phyloP scores from a whole-genome alignment of 768 basidiomycete species.

The Daedaleopsis sinensis region DNA sequence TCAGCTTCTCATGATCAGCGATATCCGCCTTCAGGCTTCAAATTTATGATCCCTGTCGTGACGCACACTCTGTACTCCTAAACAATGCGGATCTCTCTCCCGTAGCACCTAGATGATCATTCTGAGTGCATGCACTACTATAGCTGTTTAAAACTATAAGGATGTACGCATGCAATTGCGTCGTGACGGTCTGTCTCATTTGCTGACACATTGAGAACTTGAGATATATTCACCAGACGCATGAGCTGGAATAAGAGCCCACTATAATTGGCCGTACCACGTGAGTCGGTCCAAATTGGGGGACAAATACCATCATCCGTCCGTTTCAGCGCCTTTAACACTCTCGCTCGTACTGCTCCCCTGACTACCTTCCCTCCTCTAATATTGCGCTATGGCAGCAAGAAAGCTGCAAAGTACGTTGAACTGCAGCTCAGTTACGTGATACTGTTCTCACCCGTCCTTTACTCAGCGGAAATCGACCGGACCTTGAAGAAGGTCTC shows the following conservation, averaged over 20 bases:
- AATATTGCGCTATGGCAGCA: constrained; percentile 71
- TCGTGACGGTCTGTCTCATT: no score
- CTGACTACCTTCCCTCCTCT: constrained; percentile 19
- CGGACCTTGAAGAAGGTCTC: constrained; percentile 96
- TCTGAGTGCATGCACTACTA: no score
- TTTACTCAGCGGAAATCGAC: constrained; percentile 91
- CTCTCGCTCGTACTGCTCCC: constrained; percentile 19
- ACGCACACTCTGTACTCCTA: no score
- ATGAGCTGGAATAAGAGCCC: not conserved
- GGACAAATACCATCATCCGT: constrained; percentile 20
- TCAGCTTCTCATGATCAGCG: no score
- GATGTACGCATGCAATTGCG: no score
- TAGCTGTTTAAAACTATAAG: no score
- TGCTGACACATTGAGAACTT: no score
- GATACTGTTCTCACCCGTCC: not conserved
- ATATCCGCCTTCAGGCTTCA: no score
- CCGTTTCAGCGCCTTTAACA: constrained; percentile 13
- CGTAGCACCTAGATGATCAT: no score
- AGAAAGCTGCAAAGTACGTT: constrained; percentile 82
- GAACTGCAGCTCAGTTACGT: not conserved
- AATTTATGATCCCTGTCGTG: no score
- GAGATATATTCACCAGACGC: no score
- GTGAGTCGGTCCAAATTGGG: constrained; percentile 15
- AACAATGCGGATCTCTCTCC: no score
- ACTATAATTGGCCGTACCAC: not conserved